Conservation (phyloP, 345 rosid species). For the Gossypium herbaceum region DNA sequence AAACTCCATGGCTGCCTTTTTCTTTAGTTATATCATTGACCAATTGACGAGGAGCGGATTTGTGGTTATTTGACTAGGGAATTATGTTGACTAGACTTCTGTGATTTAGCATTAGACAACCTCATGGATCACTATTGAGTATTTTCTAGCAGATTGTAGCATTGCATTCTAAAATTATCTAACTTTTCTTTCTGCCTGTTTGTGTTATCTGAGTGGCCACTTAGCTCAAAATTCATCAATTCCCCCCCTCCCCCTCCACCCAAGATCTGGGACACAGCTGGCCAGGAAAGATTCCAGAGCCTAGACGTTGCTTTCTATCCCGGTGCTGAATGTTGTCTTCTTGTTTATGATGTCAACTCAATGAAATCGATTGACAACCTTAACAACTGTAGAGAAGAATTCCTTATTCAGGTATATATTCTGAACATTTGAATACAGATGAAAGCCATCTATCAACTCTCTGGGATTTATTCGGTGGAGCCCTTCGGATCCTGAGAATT, state of each 20-base stretch:
- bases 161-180: neutral
- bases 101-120: neutral
- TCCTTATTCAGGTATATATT: slow-evolving; percentile 66
- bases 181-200: neutral
- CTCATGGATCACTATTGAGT: neutral
- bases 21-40: neutral
- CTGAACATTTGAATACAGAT: neutral
- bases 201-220: neutral
- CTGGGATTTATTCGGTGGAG: neutral
- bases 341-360: slow-evolving; percentile 88
- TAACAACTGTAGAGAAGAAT: slow-evolving; percentile 85
- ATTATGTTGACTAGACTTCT: neutral
- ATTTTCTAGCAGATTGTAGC: neutral
- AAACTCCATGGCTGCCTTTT: neutral
- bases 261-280: slow-evolving; percentile 95
- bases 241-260: too few relatives aligned
- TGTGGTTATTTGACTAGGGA: neutral
- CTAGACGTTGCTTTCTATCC: slow-evolving; percentile 89
- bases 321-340: slow-evolving; percentile 83
- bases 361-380: slow-evolving; percentile 74
- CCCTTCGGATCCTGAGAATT: slow-evolving; percentile 96
- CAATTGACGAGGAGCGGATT: neutral
- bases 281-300: slow-evolving; percentile 96
- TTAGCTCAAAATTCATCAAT: neutral
- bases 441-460: neutral